A percentile compares a stretch with the other conserved stretches of the same genome.
Conservation (phyloP, 1,284 basidiomycete species). For the Takashimella koratensis region DNA sequence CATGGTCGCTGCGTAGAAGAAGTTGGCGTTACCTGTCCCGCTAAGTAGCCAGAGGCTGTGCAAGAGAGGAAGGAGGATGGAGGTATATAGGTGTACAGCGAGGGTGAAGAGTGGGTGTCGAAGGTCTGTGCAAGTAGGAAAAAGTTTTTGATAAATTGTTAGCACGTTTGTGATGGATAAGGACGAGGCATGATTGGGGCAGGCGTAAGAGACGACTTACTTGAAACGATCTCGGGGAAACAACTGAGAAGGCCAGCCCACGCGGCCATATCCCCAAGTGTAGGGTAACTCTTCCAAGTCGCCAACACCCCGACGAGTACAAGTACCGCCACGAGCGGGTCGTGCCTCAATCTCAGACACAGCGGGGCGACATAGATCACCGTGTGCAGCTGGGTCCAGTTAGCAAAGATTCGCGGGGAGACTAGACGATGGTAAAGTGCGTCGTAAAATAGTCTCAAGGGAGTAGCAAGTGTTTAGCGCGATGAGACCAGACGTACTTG, state of each 20-base stretch:
- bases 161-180: background rate
- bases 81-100: constrained; percentile 78
- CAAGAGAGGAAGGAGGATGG: constrained; percentile 83
- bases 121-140: constrained; percentile 61
- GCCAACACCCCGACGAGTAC: constrained; percentile 72
- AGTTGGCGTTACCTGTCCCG: constrained; percentile 96
- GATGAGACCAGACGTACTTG: constrained; percentile 60
- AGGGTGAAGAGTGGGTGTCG: constrained; percentile 81
- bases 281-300: constrained; percentile 89
- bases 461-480: too few relatives aligned
- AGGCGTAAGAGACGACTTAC: too few relatives aligned
- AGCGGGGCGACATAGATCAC: constrained; percentile 79
- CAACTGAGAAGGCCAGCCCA: constrained; percentile 75
- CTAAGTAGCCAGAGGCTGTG: constrained; percentile 87
- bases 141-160: background rate
- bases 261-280: constrained; percentile 79
- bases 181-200: too few relatives aligned
- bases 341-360: constrained; percentile 84
- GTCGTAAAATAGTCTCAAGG: too few relatives aligned
- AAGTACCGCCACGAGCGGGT: constrained; percentile 76
- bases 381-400: constrained; percentile 64
- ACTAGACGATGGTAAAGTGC: too few relatives aligned
- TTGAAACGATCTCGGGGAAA: constrained; percentile 77
- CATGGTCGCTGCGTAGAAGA: constrained; percentile 92
- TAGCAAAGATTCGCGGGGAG: constrained; percentile 40